A percentile compares a stretch with the other conserved stretches of the same genome.
These are phyloP conservation scores for Fusarium sublunatum DNA, from an alignment of 2,329 filamentous ascomycete species.

Conservation along the genomic window DNA sequence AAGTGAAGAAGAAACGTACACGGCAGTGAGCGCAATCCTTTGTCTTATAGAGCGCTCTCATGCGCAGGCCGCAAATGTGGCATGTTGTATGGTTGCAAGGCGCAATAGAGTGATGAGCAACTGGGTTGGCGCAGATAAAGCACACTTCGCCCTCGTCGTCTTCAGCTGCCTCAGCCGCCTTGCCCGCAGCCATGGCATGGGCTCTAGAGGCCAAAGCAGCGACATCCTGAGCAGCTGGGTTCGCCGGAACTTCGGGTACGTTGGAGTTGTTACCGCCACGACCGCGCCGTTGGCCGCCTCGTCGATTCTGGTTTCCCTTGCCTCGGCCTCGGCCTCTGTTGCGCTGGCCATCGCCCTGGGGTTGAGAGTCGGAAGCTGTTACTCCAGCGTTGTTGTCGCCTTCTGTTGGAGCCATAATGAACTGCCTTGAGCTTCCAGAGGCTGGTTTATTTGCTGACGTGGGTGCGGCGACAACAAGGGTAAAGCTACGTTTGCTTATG, in stretches of 20 bases:
- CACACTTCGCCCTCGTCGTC: conserved; percentile 83
- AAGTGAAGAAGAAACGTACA: conserved; percentile 61
- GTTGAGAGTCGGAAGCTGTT: conserved; percentile 34
- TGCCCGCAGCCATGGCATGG: conserved; percentile 47
- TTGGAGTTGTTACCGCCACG: conserved; percentile 44
- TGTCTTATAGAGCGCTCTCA: conserved; percentile 94
- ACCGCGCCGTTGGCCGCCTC: conserved; percentile 51
- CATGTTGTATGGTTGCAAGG: conserved; percentile 97
- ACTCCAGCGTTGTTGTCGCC: conserved; percentile 26
- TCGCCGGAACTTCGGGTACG: conserved; percentile 33
- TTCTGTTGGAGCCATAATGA: conserved; percentile 37
- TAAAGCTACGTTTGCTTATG: conserved; percentile 16
- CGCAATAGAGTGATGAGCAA: conserved; percentile 87
- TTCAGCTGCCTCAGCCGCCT: conserved; percentile 45
- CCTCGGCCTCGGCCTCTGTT: conserved; percentile 59
- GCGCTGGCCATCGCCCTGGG: conserved; percentile 44
- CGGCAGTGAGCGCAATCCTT: conserved; percentile 97
- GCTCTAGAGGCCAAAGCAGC: conserved; percentile 52
- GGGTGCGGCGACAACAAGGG: neutral
- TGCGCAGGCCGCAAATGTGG: conserved; percentile 91
- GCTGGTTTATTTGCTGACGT: conserved; percentile 15
- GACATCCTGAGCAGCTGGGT: conserved; percentile 49
- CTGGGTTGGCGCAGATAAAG: conserved; percentile 95
- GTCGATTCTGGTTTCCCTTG: conserved; percentile 52
- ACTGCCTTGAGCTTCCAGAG: neutral